Evolutionary conservation across 768 basidiomycete species (phyloP), one percentile per base, ranked within the genome.

Genomic region (Rubroboletus pulcherrimus): DNA sequence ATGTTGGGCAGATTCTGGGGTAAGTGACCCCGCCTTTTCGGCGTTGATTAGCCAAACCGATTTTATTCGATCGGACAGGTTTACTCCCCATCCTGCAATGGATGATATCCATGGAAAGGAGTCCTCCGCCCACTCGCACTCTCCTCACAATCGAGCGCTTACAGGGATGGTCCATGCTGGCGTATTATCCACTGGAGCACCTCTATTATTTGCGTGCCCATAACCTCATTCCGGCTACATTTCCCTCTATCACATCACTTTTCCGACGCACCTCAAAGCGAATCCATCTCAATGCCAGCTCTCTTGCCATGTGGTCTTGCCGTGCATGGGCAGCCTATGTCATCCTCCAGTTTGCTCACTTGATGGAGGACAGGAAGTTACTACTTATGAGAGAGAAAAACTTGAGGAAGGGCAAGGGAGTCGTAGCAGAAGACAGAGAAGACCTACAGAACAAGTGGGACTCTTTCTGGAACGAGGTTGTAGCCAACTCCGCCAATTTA

Each of bases 291-390:
- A 73, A 85, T 53, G 57, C 78, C 8, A 72, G 75, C 34, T 70
- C 66, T 29, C 67, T 93, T 38, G 76, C 79, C 4, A 61, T 86
- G 50, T 90, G 87, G 88, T 91, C 90, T 14, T 82, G 79, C 51
- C 84, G 92, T 21, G 88, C 85, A 68, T 95, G 91, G 93, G 86
- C 85, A 2, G 69, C 81, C 24, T 94, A 94, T 63, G 78, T 91
- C 40, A 59, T 86, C 31, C 81, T 95, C 45, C 91, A 91, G 53
- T 84, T 92, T 58, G 80, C 78, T 5, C 89, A 90, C 64, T 74
- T 91, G 51, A 72, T 77, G 31, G 87, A 91, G 66, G 88, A 91
- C 63, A 77, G 79, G 57, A 80, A 80, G 58, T 61, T 89, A 14
- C 68, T 91, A 19, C 74, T 77, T 44, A 72, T 77, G 59, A 78